Evolutionary conservation across 2,329 filamentous ascomycete species (phyloP).

Genomic region (Domatiomyces globalis): DNA sequence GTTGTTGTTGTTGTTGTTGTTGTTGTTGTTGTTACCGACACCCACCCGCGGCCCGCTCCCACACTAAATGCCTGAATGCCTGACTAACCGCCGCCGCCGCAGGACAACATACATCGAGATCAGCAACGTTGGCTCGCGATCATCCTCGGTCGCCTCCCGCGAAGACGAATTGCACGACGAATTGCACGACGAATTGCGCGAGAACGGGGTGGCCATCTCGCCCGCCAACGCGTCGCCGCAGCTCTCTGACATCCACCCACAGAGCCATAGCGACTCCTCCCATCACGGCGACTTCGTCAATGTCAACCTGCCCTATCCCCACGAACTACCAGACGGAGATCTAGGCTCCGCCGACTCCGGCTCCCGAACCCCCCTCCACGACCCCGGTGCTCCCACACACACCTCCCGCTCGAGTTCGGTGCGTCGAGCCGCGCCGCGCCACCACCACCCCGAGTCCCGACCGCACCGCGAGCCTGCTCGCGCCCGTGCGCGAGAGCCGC

Average conservation of each 20-base stretch:
- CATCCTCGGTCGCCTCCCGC: conserved; percentile 26
- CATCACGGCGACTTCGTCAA: conserved; percentile 17
- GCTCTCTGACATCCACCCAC: conserved; percentile 12
- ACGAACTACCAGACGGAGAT: conserved; percentile 27
- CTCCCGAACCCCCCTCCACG: conserved; percentile 11
- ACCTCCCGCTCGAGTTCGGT: conserved; percentile 22
- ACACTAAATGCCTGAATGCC: background rate
- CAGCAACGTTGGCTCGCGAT: conserved; percentile 26
- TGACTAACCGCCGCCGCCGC: conserved; percentile 21
- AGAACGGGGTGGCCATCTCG: conserved; percentile 28
- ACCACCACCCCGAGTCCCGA: conserved; percentile 29
- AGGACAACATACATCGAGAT: conserved; percentile 31
- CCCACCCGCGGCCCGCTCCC: conserved; percentile 1
- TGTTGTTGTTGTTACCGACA: background rate
- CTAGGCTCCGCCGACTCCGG: conserved; percentile 30
- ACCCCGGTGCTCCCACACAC: conserved; percentile 7
- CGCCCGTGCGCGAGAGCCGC: conserved; percentile 8
- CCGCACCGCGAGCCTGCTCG: conserved; percentile 32
- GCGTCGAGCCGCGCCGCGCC: conserved; percentile 25
- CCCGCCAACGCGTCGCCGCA: conserved; percentile 18
- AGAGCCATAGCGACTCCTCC: conserved; percentile 17
- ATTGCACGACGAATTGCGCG: conserved; percentile 23
- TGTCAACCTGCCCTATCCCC: conserved; percentile 27
- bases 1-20: background rate
- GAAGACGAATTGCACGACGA: conserved; percentile 32